Percentiles rank a stretch among this genome's conserved stretches.
phyloP scores from a whole-genome alignment of 2,329 filamentous ascomycete species.

The Ilyonectria mors-panacis region DNA sequence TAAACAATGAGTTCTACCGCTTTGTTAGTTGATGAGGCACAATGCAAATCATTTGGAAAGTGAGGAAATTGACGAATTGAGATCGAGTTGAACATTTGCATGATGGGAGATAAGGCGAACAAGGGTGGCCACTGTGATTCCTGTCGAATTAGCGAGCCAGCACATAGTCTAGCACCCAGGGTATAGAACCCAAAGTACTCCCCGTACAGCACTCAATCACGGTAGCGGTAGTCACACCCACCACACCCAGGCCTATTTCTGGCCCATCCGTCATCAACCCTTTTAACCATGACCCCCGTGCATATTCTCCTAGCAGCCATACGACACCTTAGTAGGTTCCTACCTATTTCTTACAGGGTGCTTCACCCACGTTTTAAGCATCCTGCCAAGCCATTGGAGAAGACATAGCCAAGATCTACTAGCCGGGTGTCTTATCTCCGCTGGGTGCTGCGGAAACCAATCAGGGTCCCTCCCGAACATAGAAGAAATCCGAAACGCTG shows the following conservation, averaged over 20 bases:
- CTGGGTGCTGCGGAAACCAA: conserved; percentile 34
- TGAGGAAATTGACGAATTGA: background rate
- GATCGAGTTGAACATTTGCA: background rate
- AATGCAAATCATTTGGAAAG: background rate
- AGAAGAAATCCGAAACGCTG: conserved; percentile 37
- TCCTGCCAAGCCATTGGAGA: background rate
- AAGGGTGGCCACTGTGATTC: background rate
- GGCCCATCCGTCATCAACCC: conserved; percentile 1
- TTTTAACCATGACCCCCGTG: background rate
- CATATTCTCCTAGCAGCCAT: background rate
- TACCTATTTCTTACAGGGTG: background rate
- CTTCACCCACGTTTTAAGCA: background rate
- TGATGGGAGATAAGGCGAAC: background rate
- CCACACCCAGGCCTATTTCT: conserved; percentile 15
- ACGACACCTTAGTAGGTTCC: background rate
- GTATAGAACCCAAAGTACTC: background rate
- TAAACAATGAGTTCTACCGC: too few species aligned
- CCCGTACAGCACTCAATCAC: background rate
- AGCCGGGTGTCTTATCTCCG: conserved; percentile 23
- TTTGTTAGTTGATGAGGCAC: too few species aligned
- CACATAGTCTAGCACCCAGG: background rate
- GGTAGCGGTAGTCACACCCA: background rate
- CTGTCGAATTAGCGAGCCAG: background rate
- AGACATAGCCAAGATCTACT: conserved; percentile 23
- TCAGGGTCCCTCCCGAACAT: conserved; percentile 33